Evolutionary conservation across 139 green algal species (phyloP), one percentile per base, ranked within the genome.

Genomic region (Closterium sp.): DNA sequence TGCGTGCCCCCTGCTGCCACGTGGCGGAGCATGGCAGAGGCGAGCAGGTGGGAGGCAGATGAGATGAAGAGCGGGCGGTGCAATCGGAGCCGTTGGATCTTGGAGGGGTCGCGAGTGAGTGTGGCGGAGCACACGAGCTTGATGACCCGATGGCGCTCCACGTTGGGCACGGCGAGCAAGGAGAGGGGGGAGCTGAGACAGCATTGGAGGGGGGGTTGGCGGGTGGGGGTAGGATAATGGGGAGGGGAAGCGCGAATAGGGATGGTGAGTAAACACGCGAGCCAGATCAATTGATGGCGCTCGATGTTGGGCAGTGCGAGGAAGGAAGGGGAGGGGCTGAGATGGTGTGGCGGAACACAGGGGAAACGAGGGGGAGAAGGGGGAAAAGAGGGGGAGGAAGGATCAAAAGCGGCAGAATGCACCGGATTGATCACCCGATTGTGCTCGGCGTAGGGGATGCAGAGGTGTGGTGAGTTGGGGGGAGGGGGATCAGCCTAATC

Each of bases 111-210:
- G 2, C 94, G 95, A 0, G 97, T 99, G 25, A 99, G 95, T 0
- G 97, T 99, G 43, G 97, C 97, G 1, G 96, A 98, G 25, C 97
- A 96, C 0, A 98, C 89, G 31, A 99, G 90, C 94, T 99, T 99
- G 10, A 98, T 91, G 9, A 96, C 69, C 10, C 83, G 30, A 86
- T 86, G 83, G 28, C 83, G 83, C 9, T 86, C 30, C 23, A 86
- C 25, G 9, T 86, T 28, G 6, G 30, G 83, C 28, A 86, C 83
- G 25, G 83, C 23, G n/a, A 32, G 83, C 83, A 86, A 23, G 21
- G 30, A 19, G 83, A 9, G 83, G 83, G 64, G 64, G 16, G 64
- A 83, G n/a, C n/a, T n/a, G n/a, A n/a, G n/a, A n/a, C n/a, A n/a
- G 12, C 55, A 28, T 19, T 28, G 55, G 55, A 0, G 55, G 55